Base-by-base conservation (phyloP, 2,329 filamentous ascomycete genomes). In the Colletotrichum tabaci region DNA sequence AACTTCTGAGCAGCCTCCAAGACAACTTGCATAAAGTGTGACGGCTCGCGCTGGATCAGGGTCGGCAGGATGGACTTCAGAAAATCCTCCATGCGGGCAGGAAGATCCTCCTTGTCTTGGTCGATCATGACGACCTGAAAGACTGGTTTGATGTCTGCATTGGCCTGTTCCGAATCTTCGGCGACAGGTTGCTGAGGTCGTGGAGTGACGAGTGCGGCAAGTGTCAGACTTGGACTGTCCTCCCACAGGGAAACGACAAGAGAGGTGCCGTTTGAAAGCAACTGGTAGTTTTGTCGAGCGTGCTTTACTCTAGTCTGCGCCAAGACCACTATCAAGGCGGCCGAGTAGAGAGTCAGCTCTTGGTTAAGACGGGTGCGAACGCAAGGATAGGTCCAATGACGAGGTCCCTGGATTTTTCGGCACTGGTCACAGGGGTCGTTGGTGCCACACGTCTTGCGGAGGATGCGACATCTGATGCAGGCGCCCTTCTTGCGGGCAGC, bases 401-500 rank as follows among this genome's bases (percentile, higher is more conserved):
- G 86, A 0, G 90, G 89, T 4, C 87, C 86, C 49, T 92, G 81
- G 0, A 92, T 90, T 76, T 90, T 91, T 72, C 87, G 86, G 73
- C 90, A 92, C 1, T 90, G 89, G 64, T 88, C 86, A 74, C 90
- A 92, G 0, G 90, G 90, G 8, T 85, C 88, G 42, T 89, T 90
- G 70, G 86, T 87, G n/a, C 89, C 90, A 76, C 90, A 92, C 1
- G 89, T 90, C 80, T 92, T 92, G 68, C 90, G 86, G 46, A 92
- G 80, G 73, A 92, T 91, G 47, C 90, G 86, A 76, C 90, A 92
- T 55, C 90, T 84, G 63, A 92, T 91, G 75, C 90, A 92, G 15
- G 90, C 90, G 7, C 90, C 90, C 46, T 90, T 86, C 75, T 90
- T 90, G 30, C 90, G 87, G 26, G 92, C 88, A 73, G 90, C 88